Evolutionary conservation across 2,329 filamentous ascomycete species (phyloP).

Genomic region (Fusarium sarcochroum): DNA sequence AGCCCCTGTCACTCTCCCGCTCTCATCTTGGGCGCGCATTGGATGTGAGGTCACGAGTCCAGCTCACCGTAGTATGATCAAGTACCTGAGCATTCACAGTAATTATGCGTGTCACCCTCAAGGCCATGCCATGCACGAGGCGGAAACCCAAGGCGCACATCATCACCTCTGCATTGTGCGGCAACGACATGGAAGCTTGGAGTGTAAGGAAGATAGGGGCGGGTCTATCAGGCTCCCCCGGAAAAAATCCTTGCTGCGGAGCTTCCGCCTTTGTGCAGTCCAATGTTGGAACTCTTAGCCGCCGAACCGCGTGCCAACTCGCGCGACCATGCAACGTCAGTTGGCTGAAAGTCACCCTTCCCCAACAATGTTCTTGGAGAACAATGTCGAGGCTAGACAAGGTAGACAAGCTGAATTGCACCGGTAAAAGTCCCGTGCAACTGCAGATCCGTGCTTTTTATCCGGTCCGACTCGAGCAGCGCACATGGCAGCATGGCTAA

Average conservation of each 20-base stretch:
- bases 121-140: conserved; percentile 2
- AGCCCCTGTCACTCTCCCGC: conserved; percentile 37
- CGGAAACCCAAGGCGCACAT: conserved; percentile 16
- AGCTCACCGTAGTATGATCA: conserved; percentile 4
- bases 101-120: not conserved
- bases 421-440: conserved; percentile 13
- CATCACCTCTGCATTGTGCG: conserved; percentile 16
- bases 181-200: not conserved
- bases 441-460: conserved; percentile 9
- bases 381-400: not conserved
- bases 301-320: conserved; percentile 17
- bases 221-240: conserved; percentile 30
- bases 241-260: conserved; percentile 27
- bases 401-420: not conserved
- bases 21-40: not conserved
- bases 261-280: conserved; percentile 32
- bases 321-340: conserved; percentile 14
- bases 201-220: conserved; percentile 9
- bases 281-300: conserved; percentile 22
- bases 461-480: conserved; percentile 25
- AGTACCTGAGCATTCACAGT: conserved; percentile 13
- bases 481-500: conserved; percentile 13
- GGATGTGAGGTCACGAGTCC: conserved; percentile 43
- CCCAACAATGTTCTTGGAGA: conserved; percentile 16
- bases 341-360: conserved; percentile 17